A percentile compares a stretch with the other conserved stretches of the same genome.
These are phyloP conservation scores for Saccharomyces uvarum DNA, from an alignment of 1,139 yeast species.

Conservation along the genomic window DNA sequence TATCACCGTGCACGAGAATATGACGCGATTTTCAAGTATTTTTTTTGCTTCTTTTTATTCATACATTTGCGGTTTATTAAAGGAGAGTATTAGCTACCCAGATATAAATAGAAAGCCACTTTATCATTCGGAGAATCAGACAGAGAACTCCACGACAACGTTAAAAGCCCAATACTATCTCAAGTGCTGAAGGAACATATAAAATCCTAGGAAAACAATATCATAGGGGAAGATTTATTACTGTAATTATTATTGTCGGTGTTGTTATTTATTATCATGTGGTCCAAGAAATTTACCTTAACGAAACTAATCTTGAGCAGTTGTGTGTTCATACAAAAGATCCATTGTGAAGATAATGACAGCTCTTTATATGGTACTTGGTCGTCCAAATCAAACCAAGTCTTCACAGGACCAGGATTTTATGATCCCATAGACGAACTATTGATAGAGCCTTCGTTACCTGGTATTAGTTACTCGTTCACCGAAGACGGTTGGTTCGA, in stretches of 20 bases:
- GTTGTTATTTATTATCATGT: background rate
- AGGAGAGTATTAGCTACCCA: background rate
- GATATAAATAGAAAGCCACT: background rate
- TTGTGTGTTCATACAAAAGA: background rate
- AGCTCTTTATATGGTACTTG: constrained; percentile 71
- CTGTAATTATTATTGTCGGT: background rate
- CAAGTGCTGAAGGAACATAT: background rate
- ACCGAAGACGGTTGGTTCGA: constrained; percentile 87
- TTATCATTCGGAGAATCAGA: background rate
- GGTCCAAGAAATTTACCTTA: background rate
- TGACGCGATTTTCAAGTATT: background rate
- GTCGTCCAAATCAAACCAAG: constrained; percentile 88
- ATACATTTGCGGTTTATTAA: background rate
- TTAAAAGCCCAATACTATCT: background rate
- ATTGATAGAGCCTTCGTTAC: constrained; percentile 87
- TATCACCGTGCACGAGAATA: background rate
- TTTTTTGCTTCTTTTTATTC: background rate
- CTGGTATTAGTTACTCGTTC: constrained; percentile 89
- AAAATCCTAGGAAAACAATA: background rate
- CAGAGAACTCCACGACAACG: background rate
- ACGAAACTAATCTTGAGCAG: background rate
- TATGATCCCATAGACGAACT: constrained; percentile 93
- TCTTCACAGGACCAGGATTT: constrained; percentile 94
- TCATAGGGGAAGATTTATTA: background rate
- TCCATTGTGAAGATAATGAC: background rate